Base-by-base conservation (phyloP, 768 basidiomycete species). In the Lentinus tigrinus region DNA sequence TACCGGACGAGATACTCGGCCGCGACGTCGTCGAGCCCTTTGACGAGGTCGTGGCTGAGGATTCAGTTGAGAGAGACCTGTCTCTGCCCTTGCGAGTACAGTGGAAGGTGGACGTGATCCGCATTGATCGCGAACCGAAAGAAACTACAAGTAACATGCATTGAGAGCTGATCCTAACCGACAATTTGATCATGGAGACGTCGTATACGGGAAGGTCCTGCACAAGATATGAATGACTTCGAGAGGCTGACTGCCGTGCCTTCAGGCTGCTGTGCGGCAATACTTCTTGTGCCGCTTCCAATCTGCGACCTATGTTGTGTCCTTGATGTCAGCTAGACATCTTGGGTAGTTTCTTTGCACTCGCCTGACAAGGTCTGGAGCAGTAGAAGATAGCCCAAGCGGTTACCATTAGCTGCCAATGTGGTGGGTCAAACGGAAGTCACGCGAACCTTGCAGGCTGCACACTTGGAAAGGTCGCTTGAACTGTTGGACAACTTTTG, bases 271-370 rank as follows among this genome's bases (percentile, higher is more conserved):
- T 24, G 14, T 34, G 16, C 63, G 64, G 63, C 73, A 74, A 34
- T 64, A 70, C 28, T 58, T 46, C 63, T 71, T 72, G 60, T 73
- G 72, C 23, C 69, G 67, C 38, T 64, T 67, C 73, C 72, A 71
- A 43, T 74, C 72, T 4, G 47, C 51, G 9, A 11, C 43, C 70
- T 72, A 37, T 14, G 16, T 21, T 7, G 19, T n/a, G 28, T 10
- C 11, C 31, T 31, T 31, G 21, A 23, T 21, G 7, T 42, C 27
- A 23, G 42, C 43, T 21, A 23, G 19, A 5, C 16, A 17, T 10
- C 19, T 21, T 5, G 4, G n/a, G 24, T 4, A 2, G 19, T 10
- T 1, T 16, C 19, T 21, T 11, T 11, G 6, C n/a, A 46, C 34
- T 9, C 6, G 52, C 61, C 49, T 62, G 61, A 48, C 61, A 62